These are phyloP conservation scores for Herpetomonas samuelpessoai DNA, from an alignment of 208 protist species.

Conservation along the genomic window DNA sequence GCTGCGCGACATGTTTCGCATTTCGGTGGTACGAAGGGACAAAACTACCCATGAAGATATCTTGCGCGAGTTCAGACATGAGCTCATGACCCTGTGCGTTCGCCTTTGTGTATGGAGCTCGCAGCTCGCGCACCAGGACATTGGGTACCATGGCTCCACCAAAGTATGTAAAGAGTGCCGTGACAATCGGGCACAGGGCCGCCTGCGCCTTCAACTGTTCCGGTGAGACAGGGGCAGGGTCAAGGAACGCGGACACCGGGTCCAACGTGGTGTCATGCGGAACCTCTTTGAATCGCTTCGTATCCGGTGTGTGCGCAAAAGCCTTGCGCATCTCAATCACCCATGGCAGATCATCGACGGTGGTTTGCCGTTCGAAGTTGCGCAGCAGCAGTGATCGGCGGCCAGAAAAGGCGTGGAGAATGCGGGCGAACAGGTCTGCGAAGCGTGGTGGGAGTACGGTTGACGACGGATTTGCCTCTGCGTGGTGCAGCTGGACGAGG, in stretches of 20 bases:
- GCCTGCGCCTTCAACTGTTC: neutral
- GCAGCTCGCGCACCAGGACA: neutral
- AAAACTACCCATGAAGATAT: conserved; percentile 1
- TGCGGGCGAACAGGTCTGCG: neutral
- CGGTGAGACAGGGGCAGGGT: neutral
- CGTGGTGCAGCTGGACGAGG: neutral
- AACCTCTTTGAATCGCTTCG: too few species aligned
- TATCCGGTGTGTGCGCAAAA: neutral
- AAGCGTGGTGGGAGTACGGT: neutral
- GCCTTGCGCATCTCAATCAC: neutral
- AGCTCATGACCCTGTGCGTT: neutral
- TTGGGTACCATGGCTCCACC: neutral
- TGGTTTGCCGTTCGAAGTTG: neutral
- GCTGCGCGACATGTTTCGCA: neutral
- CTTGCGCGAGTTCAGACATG: neutral
- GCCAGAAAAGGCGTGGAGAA: neutral
- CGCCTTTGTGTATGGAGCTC: neutral
- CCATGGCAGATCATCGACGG: neutral
- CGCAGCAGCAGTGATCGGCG: neutral
- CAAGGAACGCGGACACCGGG: too few species aligned
- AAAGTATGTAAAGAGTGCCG: neutral
- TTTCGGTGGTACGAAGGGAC: neutral
- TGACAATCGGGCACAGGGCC: neutral
- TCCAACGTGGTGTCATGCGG: too few species aligned
- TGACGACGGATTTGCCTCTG: neutral